Conservation (phyloP, 2,329 filamentous ascomycete genomes). For the Claviceps sorghi region DNA sequence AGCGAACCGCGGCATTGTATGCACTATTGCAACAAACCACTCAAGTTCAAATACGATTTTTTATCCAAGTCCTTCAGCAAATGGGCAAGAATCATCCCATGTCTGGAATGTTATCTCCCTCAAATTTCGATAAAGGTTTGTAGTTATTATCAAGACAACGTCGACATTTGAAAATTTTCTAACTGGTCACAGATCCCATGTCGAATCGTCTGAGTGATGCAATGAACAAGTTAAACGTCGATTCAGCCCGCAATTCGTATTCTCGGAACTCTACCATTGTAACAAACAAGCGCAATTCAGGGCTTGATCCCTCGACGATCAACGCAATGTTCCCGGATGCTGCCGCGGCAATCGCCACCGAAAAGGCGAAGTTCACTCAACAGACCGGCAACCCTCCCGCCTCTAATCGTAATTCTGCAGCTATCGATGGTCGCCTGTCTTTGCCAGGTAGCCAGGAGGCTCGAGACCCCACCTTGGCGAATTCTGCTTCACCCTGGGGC, state of each 20-base stretch:
- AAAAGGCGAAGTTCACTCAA: conserved; percentile 95
- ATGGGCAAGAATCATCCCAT: conserved; percentile 98
- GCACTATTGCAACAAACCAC: conserved; percentile 95
- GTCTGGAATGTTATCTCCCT: conserved; percentile 85
- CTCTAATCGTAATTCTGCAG: conserved; percentile 83
- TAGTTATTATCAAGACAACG: background rate
- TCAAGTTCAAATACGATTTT: conserved; percentile 97
- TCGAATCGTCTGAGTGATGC: conserved; percentile 89
- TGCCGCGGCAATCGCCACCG: conserved; percentile 92
- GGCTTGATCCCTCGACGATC: conserved; percentile 83
- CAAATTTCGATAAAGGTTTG: conserved; percentile 90
- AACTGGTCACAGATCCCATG: conserved; percentile 62
- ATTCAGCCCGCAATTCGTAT: conserved; percentile 74
- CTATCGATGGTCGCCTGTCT: conserved; percentile 62
- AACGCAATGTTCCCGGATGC: conserved; percentile 99
- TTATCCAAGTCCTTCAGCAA: conserved; percentile 95
- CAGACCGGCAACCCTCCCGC: conserved; percentile 80
- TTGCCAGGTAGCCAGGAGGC: conserved; percentile 42
- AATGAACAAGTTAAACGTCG: conserved; percentile 87
- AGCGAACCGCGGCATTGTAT: conserved; percentile 88
- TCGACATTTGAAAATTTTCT: conserved; percentile 8
- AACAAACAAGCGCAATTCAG: conserved; percentile 78
- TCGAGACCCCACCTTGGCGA: conserved; percentile 14
- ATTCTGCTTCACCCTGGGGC: conserved; percentile 60
- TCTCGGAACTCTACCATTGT: conserved; percentile 60